A percentile compares a stretch with the other conserved stretches of the same genome.
Evolutionary conservation across 306 rosid genomes (phyloP).

Genomic region (Malus asiatica): DNA sequence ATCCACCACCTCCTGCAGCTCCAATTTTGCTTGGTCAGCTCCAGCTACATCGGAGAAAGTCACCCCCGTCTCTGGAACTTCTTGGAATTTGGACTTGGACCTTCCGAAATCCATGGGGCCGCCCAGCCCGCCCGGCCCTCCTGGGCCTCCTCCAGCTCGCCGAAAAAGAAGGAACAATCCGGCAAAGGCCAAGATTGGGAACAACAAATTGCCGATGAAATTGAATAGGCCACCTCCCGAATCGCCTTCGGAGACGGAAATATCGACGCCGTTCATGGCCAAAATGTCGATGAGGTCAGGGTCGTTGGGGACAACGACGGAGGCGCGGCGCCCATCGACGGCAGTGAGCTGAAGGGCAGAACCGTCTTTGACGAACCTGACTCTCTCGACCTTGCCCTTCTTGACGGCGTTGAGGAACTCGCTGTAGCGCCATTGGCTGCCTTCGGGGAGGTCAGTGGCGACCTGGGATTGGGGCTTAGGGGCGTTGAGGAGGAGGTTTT

Average conservation of each 20-base stretch:
- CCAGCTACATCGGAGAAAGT: conserved; percentile 90
- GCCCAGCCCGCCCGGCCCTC: conserved; percentile 88
- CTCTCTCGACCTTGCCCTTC: conserved; percentile 91
- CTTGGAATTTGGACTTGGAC: conserved; percentile 86
- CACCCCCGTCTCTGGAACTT: conserved; percentile 90
- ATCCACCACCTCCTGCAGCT: conserved; percentile 88
- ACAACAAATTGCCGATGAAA: conserved; percentile 69
- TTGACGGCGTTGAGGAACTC: conserved; percentile 90
- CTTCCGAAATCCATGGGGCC: conserved; percentile 97
- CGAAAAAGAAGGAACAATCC: conserved; percentile 87
- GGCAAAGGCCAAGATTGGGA: conserved; percentile 83
- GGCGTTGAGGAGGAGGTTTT: conserved; percentile 58
- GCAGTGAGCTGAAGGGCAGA: conserved; percentile 86
- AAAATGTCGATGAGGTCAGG: conserved; percentile 92
- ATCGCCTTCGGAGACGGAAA: conserved; percentile 84
- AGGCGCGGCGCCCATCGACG: conserved; percentile 83
- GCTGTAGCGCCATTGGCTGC: conserved; percentile 89
- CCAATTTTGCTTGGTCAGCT: conserved; percentile 93
- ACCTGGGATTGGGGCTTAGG: conserved; percentile 64
- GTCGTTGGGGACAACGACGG: conserved; percentile 84
- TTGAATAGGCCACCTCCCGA: conserved; percentile 61
- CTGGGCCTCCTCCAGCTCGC: conserved; percentile 78
- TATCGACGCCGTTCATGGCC: conserved; percentile 95
- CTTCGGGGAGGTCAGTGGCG: conserved; percentile 77
- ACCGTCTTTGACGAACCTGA: conserved; percentile 87